These are phyloP conservation scores for Pythium oligandrum DNA, from an alignment of 352 stramenopile species.

Conservation along the genomic window DNA sequence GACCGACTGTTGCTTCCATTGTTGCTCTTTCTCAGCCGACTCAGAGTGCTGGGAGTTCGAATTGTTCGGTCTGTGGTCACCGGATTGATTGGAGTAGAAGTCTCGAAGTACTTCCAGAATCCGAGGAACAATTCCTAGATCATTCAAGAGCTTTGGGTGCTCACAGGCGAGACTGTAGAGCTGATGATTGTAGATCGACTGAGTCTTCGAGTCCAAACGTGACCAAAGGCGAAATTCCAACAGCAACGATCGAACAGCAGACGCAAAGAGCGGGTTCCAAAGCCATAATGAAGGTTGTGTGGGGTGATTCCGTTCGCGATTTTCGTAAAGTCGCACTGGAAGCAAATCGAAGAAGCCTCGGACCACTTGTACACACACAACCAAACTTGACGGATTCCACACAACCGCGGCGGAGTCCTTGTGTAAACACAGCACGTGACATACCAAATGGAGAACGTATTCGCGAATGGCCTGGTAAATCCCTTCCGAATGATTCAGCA, in stretches of 20 bases:
- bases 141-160: conserved; percentile 60
- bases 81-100: conserved; percentile 34
- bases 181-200: conserved; percentile 81
- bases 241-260: conserved; percentile 53
- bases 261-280: conserved; percentile 73
- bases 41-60: conserved; percentile 39
- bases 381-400: conserved; percentile 63
- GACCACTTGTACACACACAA: conserved; percentile 66
- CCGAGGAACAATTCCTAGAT: conserved; percentile 52
- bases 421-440: conserved; percentile 54
- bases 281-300: conserved; percentile 62
- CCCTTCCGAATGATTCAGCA: conserved; percentile 31
- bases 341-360: conserved; percentile 47
- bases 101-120: conserved; percentile 56
- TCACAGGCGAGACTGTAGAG: conserved; percentile 68
- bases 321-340: conserved; percentile 15
- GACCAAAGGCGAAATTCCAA: conserved; percentile 71
- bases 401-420: conserved; percentile 25
- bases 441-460: conserved; percentile 65
- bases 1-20: conserved; percentile 77
- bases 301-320: conserved; percentile 34
- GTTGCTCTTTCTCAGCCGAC: conserved; percentile 38
- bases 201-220: conserved; percentile 57
- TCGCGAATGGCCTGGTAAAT: conserved; percentile 26
- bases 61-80: not conserved